Conservation (phyloP, 2,329 filamentous ascomycete species). For the Diaporthe longicolla region DNA sequence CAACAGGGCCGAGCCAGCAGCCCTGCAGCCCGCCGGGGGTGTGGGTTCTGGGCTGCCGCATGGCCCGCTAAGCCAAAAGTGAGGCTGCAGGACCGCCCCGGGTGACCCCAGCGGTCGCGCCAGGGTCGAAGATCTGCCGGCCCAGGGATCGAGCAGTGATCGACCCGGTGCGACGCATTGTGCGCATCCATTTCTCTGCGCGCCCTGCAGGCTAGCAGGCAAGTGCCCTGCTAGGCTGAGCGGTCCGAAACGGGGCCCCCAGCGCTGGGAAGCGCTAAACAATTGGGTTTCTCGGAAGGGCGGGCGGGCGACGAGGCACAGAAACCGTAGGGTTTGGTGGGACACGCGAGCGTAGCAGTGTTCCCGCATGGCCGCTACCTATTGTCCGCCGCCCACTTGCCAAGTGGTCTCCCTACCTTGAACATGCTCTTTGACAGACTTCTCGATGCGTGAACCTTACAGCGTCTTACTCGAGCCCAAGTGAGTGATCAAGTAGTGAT, state of each 20-base stretch:
- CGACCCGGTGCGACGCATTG: constrained; percentile 26
- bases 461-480: neutral
- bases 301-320: constrained; percentile 3
- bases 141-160: constrained; percentile 31
- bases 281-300: constrained; percentile 29
- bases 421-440: neutral
- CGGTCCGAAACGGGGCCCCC: constrained; percentile 33
- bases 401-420: neutral
- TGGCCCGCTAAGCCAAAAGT: constrained; percentile 16
- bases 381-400: neutral
- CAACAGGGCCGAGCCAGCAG: constrained; percentile 10
- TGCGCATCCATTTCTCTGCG: constrained; percentile 18
- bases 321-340: neutral
- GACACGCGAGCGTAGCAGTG: neutral
- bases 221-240: constrained; percentile 31
- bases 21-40: constrained; percentile 23
- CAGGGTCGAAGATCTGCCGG: constrained; percentile 31
- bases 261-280: constrained; percentile 27
- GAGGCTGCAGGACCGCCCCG: constrained; percentile 25
- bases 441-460: constrained; percentile 12
- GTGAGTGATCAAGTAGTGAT: neutral
- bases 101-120: constrained; percentile 16
- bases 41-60: constrained; percentile 19
- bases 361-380: neutral
- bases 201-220: constrained; percentile 26